These are phyloP conservation scores for Termitomyces sp. DNA, from an alignment of 768 basidiomycete species.

Conservation along the genomic window DNA sequence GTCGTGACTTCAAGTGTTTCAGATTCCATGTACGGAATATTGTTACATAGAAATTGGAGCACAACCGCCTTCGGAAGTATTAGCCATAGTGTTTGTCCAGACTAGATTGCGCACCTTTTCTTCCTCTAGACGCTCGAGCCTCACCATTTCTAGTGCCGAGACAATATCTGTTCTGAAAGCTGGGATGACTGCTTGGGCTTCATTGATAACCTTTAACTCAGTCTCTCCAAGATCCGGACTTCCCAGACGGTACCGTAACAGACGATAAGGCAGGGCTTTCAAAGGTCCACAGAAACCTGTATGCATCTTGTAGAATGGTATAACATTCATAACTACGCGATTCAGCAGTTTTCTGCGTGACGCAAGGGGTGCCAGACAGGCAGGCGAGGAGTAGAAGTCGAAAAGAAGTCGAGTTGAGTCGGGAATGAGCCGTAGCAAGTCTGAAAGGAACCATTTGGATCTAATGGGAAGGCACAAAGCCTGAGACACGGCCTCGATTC, in stretches of 20 bases:
- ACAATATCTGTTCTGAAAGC: constrained; percentile 26
- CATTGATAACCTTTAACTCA: constrained; percentile 23
- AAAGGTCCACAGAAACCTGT: constrained; percentile 28
- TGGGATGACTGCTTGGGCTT: constrained; percentile 15
- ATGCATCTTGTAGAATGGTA: constrained; percentile 19
- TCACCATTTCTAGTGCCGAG: constrained; percentile 33
- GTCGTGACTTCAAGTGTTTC: constrained; percentile 15
- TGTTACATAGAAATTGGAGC: constrained; percentile 22
- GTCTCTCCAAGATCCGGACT: constrained; percentile 30
- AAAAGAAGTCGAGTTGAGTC: constrained; percentile 36
- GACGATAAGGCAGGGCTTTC: constrained; percentile 27
- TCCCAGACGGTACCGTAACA: constrained; percentile 41
- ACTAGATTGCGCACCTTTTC: constrained; percentile 18
- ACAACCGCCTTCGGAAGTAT: constrained; percentile 20
- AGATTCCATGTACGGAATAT: constrained; percentile 19
- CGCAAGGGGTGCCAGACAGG: constrained; percentile 25
- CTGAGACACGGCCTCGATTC: constrained; percentile 39
- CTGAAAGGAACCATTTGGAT: constrained; percentile 44
- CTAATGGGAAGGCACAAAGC: constrained; percentile 37
- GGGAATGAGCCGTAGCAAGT: constrained; percentile 38
- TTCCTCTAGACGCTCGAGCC: constrained; percentile 32
- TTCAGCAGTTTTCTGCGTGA: constrained; percentile 35
- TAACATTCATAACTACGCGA: constrained; percentile 32
- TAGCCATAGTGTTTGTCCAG: not conserved
- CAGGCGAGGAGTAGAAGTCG: constrained; percentile 36